A percentile compares a stretch with the other conserved stretches of the same genome.
Conservation (phyloP, 306 rosid species). For the Urtica urens region DNA sequence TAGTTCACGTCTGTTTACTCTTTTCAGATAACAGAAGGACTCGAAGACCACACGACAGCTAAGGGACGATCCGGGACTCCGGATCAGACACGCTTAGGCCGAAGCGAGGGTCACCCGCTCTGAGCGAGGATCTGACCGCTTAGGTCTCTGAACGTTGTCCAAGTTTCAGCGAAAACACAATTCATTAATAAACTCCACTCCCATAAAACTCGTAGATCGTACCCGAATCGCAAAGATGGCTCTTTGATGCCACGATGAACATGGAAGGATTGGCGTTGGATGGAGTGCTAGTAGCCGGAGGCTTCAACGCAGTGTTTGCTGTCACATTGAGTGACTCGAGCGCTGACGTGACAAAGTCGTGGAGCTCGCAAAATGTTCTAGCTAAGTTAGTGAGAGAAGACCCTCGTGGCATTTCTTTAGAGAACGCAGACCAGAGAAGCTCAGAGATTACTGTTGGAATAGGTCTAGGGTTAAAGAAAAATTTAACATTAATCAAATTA, state of each 20-base stretch:
- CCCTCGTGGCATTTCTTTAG: constrained; percentile 76
- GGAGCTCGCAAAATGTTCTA: constrained; percentile 53
- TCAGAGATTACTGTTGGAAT: too few relatives aligned
- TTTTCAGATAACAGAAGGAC: too few relatives aligned
- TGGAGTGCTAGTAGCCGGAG: constrained; percentile 99
- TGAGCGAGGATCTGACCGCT: too few relatives aligned
- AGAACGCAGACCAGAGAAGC: constrained; percentile 60
- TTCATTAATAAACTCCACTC: constrained; percentile 1
- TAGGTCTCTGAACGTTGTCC: too few relatives aligned
- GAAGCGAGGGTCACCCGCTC: too few relatives aligned
- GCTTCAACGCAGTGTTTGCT: constrained; percentile 83
- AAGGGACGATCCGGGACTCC: too few relatives aligned
- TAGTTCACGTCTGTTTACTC: too few relatives aligned
- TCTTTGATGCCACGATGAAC: constrained; percentile 71
- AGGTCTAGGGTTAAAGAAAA: too few relatives aligned
- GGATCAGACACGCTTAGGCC: too few relatives aligned
- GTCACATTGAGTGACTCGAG: constrained; percentile 64
- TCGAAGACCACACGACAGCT: too few relatives aligned
- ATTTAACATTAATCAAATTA: too few relatives aligned
- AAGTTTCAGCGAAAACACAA: too few relatives aligned
- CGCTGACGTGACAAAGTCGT: constrained; percentile 41
- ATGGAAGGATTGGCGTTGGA: constrained; percentile 90
- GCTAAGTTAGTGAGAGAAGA: constrained; percentile 90
- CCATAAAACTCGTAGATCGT: constrained; percentile 51
- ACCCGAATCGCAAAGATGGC: constrained; percentile 78